Percentiles rank a stretch among this genome's conserved stretches.
Evolutionary conservation across 129 eudicot genomes (phyloP).

Genomic region (Oenanthe sinensis): DNA sequence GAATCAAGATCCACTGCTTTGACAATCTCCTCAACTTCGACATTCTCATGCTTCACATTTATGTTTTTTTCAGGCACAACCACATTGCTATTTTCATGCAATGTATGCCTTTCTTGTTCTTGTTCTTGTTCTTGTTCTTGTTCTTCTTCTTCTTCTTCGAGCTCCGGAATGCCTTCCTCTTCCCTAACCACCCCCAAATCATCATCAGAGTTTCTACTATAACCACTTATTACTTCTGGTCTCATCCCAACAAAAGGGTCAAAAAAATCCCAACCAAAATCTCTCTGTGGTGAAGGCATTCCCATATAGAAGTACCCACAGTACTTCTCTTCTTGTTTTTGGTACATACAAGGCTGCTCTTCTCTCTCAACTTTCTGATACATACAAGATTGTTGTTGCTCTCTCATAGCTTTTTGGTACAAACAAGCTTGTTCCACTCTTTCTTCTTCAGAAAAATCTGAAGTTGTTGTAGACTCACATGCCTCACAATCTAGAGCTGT

Average conservation of each 20-base stretch:
- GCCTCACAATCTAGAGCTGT: constrained; percentile 11
- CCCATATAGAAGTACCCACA: constrained; percentile 44
- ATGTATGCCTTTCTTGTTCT: background rate
- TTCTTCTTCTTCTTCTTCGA: constrained; percentile 63
- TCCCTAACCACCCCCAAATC: constrained; percentile 86
- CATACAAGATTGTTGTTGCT: constrained; percentile 13
- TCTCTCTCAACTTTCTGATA: constrained; percentile 25
- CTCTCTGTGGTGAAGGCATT: constrained; percentile 60
- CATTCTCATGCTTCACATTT: constrained; percentile 15
- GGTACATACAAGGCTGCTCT: constrained; percentile 16
- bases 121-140: too few species aligned
- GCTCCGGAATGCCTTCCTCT: constrained; percentile 89
- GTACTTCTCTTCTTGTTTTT: constrained; percentile 17
- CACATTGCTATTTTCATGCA: constrained; percentile 25
- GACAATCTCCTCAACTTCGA: constrained; percentile 32
- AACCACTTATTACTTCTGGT: constrained; percentile 58
- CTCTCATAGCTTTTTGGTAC: constrained; percentile 13
- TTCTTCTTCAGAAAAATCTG: constrained; percentile 56
- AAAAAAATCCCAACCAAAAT: constrained; percentile 96
- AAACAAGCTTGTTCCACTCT: constrained; percentile 15
- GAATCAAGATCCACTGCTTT: constrained; percentile 32
- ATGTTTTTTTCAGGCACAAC: constrained; percentile 28
- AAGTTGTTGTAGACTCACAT: constrained; percentile 32
- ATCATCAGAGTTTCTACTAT: constrained; percentile 61
- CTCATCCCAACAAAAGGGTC: constrained; percentile 73